Percentiles rank a stretch among this genome's conserved stretches.
phyloP scores from a whole-genome alignment of 306 rosid genomes.

The Vigna reflexopilosa region DNA sequence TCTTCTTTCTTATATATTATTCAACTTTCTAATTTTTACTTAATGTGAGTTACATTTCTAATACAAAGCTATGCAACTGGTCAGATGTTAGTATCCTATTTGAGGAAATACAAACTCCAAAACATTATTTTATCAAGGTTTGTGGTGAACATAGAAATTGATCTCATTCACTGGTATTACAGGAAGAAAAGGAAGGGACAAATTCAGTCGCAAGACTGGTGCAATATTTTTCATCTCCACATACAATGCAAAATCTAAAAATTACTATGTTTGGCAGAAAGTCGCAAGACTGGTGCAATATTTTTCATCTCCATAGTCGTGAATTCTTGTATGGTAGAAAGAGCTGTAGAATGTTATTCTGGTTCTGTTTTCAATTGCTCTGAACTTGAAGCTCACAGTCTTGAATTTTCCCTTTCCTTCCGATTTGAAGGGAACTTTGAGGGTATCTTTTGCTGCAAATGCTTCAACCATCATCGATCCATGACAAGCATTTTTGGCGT shows the following conservation, averaged over 20 bases:
- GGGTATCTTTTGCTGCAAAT: conserved; percentile 75
- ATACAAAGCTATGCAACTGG: neutral
- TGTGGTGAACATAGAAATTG: conserved; percentile 18
- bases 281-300: too few species aligned
- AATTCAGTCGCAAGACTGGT: conserved; percentile 15
- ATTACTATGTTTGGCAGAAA: conserved; percentile 5
- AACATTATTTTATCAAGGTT: conserved; percentile 21
- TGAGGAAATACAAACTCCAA: neutral
- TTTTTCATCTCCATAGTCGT: conserved; percentile 42
- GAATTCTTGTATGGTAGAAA: conserved; percentile 81
- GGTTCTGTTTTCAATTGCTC: conserved; percentile 67
- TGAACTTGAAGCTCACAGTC: conserved; percentile 68
- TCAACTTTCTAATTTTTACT: too few species aligned
- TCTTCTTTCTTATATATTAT: too few species aligned
- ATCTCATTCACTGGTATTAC: neutral
- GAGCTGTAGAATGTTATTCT: conserved; percentile 91
- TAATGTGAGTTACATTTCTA: too few species aligned
- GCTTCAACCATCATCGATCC: conserved; percentile 97
- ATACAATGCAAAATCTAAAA: conserved; percentile 45
- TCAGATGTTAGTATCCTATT: neutral
- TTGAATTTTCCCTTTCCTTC: conserved; percentile 74
- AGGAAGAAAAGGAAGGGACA: conserved; percentile 16
- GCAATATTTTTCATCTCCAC: conserved; percentile 33
- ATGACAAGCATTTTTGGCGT: conserved; percentile 87
- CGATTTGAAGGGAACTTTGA: conserved; percentile 81